These are phyloP conservation scores for Populus hybrid DNA, from an alignment of 441 rosid species.

Conservation along the genomic window DNA sequence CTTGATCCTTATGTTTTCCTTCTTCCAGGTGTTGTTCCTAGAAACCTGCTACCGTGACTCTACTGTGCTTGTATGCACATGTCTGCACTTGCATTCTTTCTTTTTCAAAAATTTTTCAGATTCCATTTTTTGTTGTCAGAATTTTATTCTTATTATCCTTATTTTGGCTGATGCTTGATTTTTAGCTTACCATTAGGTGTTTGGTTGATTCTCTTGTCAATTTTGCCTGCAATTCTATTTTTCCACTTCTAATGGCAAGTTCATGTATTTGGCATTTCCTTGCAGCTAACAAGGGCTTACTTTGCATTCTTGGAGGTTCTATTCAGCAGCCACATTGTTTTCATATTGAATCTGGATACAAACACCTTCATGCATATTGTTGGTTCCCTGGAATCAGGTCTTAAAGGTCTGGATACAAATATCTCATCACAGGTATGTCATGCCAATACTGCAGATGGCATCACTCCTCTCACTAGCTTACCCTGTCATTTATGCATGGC, in stretches of 20 bases:
- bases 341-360: constrained; percentile 75
- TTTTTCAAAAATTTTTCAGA: neutral
- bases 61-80: neutral
- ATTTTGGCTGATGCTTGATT: constrained; percentile 1
- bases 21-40: neutral
- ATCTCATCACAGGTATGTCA: constrained; percentile 88
- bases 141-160: neutral
- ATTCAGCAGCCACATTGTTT: constrained; percentile 68
- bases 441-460: constrained; percentile 1
- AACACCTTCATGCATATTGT: constrained; percentile 93
- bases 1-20: neutral
- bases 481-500: neutral
- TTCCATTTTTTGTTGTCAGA: neutral
- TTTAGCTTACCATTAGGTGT: neutral
- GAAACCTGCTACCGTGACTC: neutral
- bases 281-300: constrained; percentile 94
- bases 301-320: constrained; percentile 93
- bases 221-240: neutral
- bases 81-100: neutral
- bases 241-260: neutral
- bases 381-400: constrained; percentile 97
- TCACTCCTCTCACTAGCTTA: neutral
- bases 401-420: constrained; percentile 80
- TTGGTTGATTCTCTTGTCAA: neutral
- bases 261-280: constrained; percentile 8